Evolutionary conservation across 2,329 filamentous ascomycete genomes (phyloP).

Genomic region (Colletotrichum sp.): DNA sequence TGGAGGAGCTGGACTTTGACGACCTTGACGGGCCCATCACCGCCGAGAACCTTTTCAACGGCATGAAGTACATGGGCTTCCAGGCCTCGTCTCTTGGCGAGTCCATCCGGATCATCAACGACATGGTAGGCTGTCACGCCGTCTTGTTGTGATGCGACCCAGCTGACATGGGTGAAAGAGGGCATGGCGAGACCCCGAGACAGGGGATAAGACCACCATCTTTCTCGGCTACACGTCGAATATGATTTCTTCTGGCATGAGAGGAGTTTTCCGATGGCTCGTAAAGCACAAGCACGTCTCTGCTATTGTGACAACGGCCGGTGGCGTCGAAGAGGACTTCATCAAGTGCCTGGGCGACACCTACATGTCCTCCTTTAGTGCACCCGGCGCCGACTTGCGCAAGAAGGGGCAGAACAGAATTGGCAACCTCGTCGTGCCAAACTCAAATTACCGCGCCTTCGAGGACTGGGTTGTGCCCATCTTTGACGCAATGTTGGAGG

Average conservation of each 20-base stretch:
- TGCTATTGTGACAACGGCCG: slow-evolving; percentile 92
- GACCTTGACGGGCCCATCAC: slow-evolving; percentile 79
- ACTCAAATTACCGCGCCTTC: slow-evolving; percentile 96
- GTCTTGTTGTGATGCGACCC: background rate
- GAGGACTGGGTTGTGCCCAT: slow-evolving; percentile 98
- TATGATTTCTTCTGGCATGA: slow-evolving; percentile 92
- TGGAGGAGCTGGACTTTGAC: slow-evolving; percentile 93
- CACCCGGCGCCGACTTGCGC: slow-evolving; percentile 78
- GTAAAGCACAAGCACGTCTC: slow-evolving; percentile 93
- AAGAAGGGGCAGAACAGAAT: slow-evolving; percentile 92
- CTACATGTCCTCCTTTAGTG: slow-evolving; percentile 87
- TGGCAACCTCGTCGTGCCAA: slow-evolving; percentile 93
- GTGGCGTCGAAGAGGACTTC: slow-evolving; percentile 95
- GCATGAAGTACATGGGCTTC: slow-evolving; percentile 86
- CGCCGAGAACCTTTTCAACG: slow-evolving; percentile 80
- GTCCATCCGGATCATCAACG: slow-evolving; percentile 90
- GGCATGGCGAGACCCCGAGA: slow-evolving; percentile 81
- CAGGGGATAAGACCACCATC: slow-evolving; percentile 82
- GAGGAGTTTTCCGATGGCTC: slow-evolving; percentile 90
- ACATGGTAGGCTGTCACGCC: slow-evolving; percentile 73
- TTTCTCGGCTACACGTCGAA: slow-evolving; percentile 98
- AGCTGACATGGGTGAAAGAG: slow-evolving; percentile 51
- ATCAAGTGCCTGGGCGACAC: slow-evolving; percentile 98
- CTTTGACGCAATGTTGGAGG: slow-evolving; percentile 89
- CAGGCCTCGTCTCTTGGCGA: slow-evolving; percentile 77